phyloP scores from a whole-genome alignment of 306 rosid genomes.

The Styphnolobium japonicum region DNA sequence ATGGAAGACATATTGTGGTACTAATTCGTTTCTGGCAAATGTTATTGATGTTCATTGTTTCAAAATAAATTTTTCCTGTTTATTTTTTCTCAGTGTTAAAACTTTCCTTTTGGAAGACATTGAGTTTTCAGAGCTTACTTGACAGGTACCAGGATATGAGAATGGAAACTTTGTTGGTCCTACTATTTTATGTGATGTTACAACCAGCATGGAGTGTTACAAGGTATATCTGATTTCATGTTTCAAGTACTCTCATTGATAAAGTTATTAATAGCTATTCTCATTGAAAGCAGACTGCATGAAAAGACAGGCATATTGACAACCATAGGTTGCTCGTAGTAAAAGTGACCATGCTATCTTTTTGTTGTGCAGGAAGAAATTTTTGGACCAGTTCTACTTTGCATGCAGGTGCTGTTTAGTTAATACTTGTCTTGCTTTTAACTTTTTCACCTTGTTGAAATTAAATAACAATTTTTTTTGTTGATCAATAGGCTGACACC shows the following conservation, averaged over 20 bases:
- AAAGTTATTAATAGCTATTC: background rate
- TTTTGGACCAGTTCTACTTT: conserved; percentile 68
- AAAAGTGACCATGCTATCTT: background rate
- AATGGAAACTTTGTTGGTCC: conserved; percentile 71
- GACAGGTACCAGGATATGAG: conserved; percentile 69
- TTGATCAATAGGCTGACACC: conserved; percentile 51
- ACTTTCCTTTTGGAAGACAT: conserved; percentile 2
- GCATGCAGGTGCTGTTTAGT: conserved; percentile 58
- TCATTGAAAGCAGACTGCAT: conserved; percentile 22
- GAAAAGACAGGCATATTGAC: conserved; percentile 34
- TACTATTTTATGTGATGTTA: conserved; percentile 57
- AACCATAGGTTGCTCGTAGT: background rate
- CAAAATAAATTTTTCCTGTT: background rate
- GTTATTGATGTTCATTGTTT: background rate
- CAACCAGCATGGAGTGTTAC: conserved; percentile 69
- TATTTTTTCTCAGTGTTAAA: background rate
- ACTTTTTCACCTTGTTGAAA: conserved; percentile 4
- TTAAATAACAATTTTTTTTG: conserved; percentile 13
- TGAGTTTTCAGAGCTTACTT: conserved; percentile 11
- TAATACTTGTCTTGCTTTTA: background rate
- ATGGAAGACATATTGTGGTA: conserved; percentile 66
- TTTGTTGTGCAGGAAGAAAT: conserved; percentile 63
- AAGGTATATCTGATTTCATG: conserved; percentile 38
- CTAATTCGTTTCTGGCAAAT: conserved; percentile 9
- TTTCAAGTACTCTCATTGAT: background rate